These are phyloP conservation scores for Hanseniaspora clermontiae DNA, from an alignment of 805 yeast species.

Conservation along the genomic window DNA sequence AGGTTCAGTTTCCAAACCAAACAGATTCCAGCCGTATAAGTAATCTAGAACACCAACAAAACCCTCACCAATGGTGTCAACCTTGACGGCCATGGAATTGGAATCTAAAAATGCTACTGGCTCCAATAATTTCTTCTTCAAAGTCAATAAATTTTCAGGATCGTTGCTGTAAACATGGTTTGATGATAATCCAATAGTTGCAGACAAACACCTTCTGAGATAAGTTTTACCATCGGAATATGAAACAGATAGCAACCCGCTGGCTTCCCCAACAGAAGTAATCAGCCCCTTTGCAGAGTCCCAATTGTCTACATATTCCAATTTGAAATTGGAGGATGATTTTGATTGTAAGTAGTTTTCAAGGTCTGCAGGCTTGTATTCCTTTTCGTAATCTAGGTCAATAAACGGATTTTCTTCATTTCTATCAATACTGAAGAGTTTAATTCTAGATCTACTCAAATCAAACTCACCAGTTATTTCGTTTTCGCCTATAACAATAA, in stretches of 20 bases:
- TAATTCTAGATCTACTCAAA: conserved; percentile 15
- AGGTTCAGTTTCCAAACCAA: conserved; percentile 92
- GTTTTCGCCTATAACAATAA: conserved; percentile 11
- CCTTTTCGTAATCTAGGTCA: conserved; percentile 11
- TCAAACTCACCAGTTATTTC: conserved; percentile 9
- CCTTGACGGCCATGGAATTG: conserved; percentile 69
- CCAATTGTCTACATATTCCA: conserved; percentile 33
- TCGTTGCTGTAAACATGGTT: not conserved
- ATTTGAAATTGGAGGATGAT: conserved; percentile 32
- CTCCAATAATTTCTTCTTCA: conserved; percentile 9
- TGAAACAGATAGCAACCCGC: conserved; percentile 9
- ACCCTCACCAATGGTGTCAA: conserved; percentile 60
- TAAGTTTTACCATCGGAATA: conserved; percentile 26
- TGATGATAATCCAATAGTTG: conserved; percentile 8
- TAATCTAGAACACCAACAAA: conserved; percentile 72
- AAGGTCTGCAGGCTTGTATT: conserved; percentile 4
- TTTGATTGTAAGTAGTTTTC: conserved; percentile 26
- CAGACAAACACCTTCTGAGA: conserved; percentile 13
- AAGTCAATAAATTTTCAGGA: conserved; percentile 14
- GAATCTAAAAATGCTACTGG: conserved; percentile 91
- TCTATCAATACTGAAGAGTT: conserved; percentile 13
- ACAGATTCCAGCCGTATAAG: conserved; percentile 54
- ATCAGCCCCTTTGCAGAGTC: conserved; percentile 47
- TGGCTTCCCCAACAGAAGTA: conserved; percentile 2
- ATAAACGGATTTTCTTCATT: conserved; percentile 7